phyloP scores from a whole-genome alignment of 371 early-diverging fungal genomes.

The Circinella minor region DNA sequence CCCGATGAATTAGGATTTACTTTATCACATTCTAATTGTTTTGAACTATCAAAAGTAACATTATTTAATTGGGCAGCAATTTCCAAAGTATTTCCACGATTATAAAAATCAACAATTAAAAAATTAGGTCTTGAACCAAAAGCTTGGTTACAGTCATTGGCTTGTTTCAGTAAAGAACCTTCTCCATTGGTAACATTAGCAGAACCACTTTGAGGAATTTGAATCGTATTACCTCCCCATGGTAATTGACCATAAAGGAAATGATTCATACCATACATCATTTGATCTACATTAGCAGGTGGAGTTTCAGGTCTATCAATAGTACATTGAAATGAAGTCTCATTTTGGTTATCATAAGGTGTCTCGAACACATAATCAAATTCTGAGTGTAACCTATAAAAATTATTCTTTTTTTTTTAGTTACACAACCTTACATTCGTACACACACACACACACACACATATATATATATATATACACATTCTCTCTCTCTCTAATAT shows the following conservation, averaged over 20 bases:
- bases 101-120: constrained; percentile 79
- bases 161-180: constrained; percentile 45
- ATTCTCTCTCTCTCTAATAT: not conserved
- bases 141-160: constrained; percentile 43
- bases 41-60: constrained; percentile 49
- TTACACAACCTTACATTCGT: not conserved
- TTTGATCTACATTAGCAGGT: constrained; percentile 25
- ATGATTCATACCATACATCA: constrained; percentile 69
- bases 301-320: constrained; percentile 57
- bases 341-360: constrained; percentile 52
- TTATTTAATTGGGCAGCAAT: constrained; percentile 68
- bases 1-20: not conserved
- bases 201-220: constrained; percentile 56
- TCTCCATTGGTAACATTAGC: constrained; percentile 57
- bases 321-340: constrained; percentile 47
- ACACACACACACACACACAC: too few relatives aligned
- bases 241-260: constrained; percentile 52
- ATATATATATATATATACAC: too few relatives aligned
- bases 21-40: constrained; percentile 15
- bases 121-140: constrained; percentile 70
- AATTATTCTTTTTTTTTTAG: not conserved
- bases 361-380: constrained; percentile 65
- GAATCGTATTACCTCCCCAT: constrained; percentile 33
- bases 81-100: constrained; percentile 58
- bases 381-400: constrained; percentile 56